Percentiles rank a stretch among this genome's conserved stretches.
Conservation (phyloP, 768 basidiomycete species). For the Tremella yokohamensis region DNA sequence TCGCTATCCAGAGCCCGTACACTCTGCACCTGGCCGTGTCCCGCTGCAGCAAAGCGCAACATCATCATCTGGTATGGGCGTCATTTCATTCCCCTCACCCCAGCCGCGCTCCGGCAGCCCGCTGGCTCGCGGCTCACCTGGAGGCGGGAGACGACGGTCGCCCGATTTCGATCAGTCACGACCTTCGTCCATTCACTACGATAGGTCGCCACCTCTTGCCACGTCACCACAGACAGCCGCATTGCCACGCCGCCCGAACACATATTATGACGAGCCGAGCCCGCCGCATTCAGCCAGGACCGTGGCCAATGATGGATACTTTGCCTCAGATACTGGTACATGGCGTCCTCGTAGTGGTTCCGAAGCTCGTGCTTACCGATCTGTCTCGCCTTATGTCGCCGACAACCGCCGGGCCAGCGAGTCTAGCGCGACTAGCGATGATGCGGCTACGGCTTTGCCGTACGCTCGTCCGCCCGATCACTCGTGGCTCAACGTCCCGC, state of each 20-base stretch:
- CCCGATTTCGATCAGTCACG: constrained; percentile 5
- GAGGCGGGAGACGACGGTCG: not conserved
- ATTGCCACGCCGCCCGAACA: constrained; percentile 25
- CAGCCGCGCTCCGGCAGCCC: constrained; percentile 11
- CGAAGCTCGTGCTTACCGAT: constrained; percentile 12
- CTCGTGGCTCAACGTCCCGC: constrained; percentile 16
- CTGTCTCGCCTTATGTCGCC: constrained; percentile 8
- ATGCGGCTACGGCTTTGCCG: constrained; percentile 21
- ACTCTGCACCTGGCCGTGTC: constrained; percentile 14
- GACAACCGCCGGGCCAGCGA: constrained; percentile 27
- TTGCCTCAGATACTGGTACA: not conserved
- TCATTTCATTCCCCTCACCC: constrained; percentile 38
- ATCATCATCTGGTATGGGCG: constrained; percentile 7
- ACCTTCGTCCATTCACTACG: constrained; percentile 33
- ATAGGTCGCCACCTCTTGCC: constrained; percentile 28
- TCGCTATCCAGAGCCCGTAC: constrained; percentile 33
- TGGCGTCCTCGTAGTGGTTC: constrained; percentile 28
- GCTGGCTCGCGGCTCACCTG: not conserved
- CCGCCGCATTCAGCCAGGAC: constrained; percentile 24
- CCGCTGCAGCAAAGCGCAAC: constrained; percentile 13
- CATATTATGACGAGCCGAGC: constrained; percentile 27
- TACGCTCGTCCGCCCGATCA: constrained; percentile 26
- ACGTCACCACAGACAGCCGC: constrained; percentile 33
- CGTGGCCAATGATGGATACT: not conserved
- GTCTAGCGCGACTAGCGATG: constrained; percentile 14